These are phyloP conservation scores for Penicillium malachiteum DNA, from an alignment of 495 filamentous ascomycete species.

Conservation along the genomic window DNA sequence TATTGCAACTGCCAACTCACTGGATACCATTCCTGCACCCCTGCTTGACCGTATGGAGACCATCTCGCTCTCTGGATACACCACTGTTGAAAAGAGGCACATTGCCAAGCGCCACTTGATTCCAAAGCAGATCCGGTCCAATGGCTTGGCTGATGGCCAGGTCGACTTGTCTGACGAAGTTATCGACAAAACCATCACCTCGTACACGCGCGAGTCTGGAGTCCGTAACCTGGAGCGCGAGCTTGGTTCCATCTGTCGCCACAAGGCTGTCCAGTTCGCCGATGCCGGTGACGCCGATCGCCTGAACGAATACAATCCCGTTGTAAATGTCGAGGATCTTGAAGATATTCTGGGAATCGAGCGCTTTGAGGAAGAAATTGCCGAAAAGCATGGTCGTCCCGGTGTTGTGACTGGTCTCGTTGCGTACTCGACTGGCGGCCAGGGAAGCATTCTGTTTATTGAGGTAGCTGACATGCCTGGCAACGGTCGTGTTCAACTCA, in stretches of 20 bases:
- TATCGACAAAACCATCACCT: constrained; percentile 89
- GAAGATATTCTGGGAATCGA: constrained; percentile 92
- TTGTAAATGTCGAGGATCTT: constrained; percentile 72
- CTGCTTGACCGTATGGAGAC: constrained; percentile 98
- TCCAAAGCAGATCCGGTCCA: constrained; percentile 83
- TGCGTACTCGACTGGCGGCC: constrained; percentile 89
- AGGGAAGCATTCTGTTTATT: constrained; percentile 97
- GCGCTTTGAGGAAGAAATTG: constrained; percentile 92
- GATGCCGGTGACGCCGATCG: constrained; percentile 80
- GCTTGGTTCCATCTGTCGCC: constrained; percentile 88
- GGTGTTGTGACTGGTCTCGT: constrained; percentile 97
- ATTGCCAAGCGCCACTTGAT: constrained; percentile 92
- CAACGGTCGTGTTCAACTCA: constrained; percentile 89
- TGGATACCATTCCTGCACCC: constrained; percentile 92
- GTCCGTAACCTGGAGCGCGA: constrained; percentile 96
- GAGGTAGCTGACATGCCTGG: constrained; percentile 98
- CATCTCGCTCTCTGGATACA: constrained; percentile 89
- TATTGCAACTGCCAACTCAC: constrained; percentile 95
- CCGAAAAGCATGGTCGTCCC: constrained; percentile 81
- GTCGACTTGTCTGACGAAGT: constrained; percentile 77
- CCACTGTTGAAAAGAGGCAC: constrained; percentile 95
- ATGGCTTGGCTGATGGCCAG: constrained; percentile 74
- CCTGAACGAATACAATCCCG: constrained; percentile 68
- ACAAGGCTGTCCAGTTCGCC: constrained; percentile 92
- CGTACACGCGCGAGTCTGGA: constrained; percentile 96